Evolutionary conservation across 208 protist species (phyloP), one percentile per base, ranked within the genome.

Genomic region (Crithidia brevicula): DNA sequence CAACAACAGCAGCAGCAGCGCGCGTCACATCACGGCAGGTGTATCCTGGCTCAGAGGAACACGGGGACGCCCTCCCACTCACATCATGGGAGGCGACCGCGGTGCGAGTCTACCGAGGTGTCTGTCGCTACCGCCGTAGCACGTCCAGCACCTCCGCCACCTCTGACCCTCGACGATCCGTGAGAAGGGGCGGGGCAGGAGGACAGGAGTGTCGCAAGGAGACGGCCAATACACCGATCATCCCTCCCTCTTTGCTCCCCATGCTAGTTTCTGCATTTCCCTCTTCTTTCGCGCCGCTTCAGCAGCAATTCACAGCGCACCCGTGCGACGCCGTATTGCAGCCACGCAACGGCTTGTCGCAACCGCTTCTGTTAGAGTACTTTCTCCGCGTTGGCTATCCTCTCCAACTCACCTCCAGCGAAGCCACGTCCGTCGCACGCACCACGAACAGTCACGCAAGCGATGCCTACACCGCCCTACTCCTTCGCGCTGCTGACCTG

Each of bases 341-440:
- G n/a, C n/a, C n/a, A 25, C 46, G 13, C 62, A 6, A 15, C 10
- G n/a, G 30, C 20, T 40, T 22, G 20, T 49, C 50, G 27, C 52
- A 10, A 18, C 59, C 52, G 13, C 16, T 61, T 7, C 7, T 67
- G 23, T 43, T 74, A 25, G 38, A 74, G 9, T 67, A 68, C 45
- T 67, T 67, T 36, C 52, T 74, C 27, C 57, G 8, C 4, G 38
- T 74, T 13, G 68, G 68, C 15, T 74, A 68, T 34, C 68, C 68
- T 13, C 23, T 63, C 51, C 68, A 40, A 10, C 9, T 38, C 30
- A 3, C 33, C 8, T 9, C 15, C 15, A n/a, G 16, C 11, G 18
- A 25, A 8, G 22, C 36, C 6, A 47, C 54, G 8, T 33, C 36
- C 1, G 34, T 11, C 9, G 36, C n/a, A n/a, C 3, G 3, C 3